Base-by-base conservation (phyloP, 1,284 basidiomycete species). In the Rugosomyces carneus region DNA sequence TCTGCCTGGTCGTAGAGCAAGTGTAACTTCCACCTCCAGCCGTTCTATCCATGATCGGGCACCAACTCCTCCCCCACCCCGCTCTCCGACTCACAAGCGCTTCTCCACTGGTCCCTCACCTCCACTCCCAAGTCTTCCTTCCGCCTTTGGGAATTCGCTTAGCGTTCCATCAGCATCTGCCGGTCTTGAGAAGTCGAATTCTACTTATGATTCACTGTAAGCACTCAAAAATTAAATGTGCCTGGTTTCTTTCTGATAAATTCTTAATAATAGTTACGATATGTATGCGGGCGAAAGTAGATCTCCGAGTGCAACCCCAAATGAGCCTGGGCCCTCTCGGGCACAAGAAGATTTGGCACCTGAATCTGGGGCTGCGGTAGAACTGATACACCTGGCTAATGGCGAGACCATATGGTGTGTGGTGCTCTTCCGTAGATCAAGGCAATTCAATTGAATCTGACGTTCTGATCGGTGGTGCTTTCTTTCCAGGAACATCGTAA, bases 11-110 rank as follows among this genome's bases (percentile, higher is more conserved):
- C 78, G 78, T 36, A 77, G 82, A 46, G 69, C 71, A 11, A 84
- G 85, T 53, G 70, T 71, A 11, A 68, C 70, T 15, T 81, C 79
- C 1, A 60, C 65, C 24, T 83, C 81, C 2, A 75, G 65, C 54
- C 78, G 80, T 44, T 88, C 87, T 24, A 69, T 89, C 18, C 82
- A 85, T 54, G 86, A 89, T 54, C 81, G 87, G 44, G 81, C 70
- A n/a, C 87, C 87, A 15, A 90, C 87, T 1, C 87, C 86, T 19
- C 85, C 85, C 15, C 87, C 86, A 26, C 77, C 83, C n/a, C 76
- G 78, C 51, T 65, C 73, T 4, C 65, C 71, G 26, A 68, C 70
- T 24, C 61, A 64, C 21, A 74, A 75, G 52, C 76, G 84, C 29
- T 84, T 87, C 63, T 88, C 85, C 15, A 61, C 61, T 52, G 69